Evolutionary conservation across 257 asterid genomes (phyloP).

Genomic region (Ophiorrhiza pumila): DNA sequence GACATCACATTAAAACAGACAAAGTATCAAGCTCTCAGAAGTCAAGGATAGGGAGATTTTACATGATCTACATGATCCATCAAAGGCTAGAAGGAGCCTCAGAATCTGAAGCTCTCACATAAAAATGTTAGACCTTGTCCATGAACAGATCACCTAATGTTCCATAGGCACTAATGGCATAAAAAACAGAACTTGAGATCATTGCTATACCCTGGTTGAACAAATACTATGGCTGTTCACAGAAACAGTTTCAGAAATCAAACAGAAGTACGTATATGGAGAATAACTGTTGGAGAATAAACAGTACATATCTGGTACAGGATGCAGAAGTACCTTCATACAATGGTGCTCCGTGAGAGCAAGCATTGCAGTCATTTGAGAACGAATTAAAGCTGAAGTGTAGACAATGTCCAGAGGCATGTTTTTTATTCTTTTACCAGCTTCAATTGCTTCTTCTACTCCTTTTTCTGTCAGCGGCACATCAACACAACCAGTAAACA

Average conservation of each 20-base stretch:
- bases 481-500: constrained; percentile 92
- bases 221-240: not conserved
- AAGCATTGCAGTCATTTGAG: constrained; percentile 96
- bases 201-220: not conserved
- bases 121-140: not conserved
- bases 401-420: constrained; percentile 77
- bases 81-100: not conserved
- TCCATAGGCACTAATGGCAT: not conserved
- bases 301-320: not conserved
- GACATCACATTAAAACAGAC: not conserved
- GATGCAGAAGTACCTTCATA: constrained; percentile 53
- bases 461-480: constrained; percentile 85
- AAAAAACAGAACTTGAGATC: not conserved
- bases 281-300: no score
- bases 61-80: not conserved
- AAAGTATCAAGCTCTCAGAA: not conserved
- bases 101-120: not conserved
- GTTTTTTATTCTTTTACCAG: constrained; percentile 75
- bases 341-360: constrained; percentile 80
- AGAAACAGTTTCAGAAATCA: not conserved
- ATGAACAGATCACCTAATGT: not conserved
- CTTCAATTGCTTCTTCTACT: constrained; percentile 86
- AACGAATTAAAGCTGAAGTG: constrained; percentile 77
- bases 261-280: not conserved
- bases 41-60: not conserved